phyloP scores from a whole-genome alignment of 768 basidiomycete species.

The Multifurca ochricompacta region DNA sequence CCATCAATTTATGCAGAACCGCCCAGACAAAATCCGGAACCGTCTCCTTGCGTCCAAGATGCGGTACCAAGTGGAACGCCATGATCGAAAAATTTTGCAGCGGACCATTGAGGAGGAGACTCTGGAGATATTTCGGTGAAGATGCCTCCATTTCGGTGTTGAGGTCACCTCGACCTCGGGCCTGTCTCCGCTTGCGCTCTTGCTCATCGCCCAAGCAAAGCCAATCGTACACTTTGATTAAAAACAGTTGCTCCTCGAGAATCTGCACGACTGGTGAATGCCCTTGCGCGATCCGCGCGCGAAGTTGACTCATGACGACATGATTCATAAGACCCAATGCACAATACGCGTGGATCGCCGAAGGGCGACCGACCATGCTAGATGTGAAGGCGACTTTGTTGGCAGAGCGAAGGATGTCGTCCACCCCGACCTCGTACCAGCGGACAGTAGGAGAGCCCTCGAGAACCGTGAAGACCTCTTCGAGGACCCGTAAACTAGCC shows the following conservation, averaged over 20 bases:
- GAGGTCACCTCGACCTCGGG: neutral
- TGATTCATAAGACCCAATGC: neutral
- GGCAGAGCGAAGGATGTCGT: neutral
- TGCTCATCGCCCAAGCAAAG: neutral
- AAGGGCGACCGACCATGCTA: neutral
- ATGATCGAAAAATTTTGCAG: conserved; percentile 1
- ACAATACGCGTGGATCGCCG: neutral
- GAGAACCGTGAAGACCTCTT: neutral
- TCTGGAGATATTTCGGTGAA: neutral
- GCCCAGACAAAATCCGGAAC: neutral
- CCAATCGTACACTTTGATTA: neutral
- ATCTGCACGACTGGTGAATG: neutral
- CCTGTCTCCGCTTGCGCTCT: neutral
- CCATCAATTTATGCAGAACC: neutral
- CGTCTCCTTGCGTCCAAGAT: neutral
- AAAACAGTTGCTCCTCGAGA: neutral
- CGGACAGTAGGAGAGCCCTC: neutral
- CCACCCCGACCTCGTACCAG: neutral
- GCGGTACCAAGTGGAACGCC: neutral
- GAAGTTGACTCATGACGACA: neutral
- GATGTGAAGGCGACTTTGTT: neutral
- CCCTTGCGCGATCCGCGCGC: neutral
- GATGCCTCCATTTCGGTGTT: neutral
- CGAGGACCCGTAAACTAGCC: neutral
- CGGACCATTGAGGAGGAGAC: neutral